phyloP scores from a whole-genome alignment of 225 moss, liverwort and hornwort genomes.

The Pseudoscleropodium purum region DNA sequence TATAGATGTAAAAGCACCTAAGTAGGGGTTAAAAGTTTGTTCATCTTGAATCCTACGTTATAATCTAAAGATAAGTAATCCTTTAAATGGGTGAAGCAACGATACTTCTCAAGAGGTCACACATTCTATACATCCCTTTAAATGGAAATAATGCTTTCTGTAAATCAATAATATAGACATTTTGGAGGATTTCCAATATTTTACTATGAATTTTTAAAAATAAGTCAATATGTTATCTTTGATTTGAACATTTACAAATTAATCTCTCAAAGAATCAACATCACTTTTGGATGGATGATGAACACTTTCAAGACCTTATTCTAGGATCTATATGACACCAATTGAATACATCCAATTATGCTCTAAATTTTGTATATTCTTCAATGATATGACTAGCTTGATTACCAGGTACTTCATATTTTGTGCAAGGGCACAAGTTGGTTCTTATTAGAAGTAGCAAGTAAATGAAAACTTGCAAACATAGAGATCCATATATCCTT shows the following conservation, averaged over 20 bases:
- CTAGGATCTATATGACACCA: not conserved
- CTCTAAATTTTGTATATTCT: not conserved
- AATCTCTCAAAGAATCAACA: too few relatives aligned
- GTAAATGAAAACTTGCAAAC: not conserved
- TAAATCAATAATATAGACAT: too few relatives aligned
- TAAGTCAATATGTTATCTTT: too few relatives aligned
- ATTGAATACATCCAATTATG: not conserved
- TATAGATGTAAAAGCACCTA: too few relatives aligned
- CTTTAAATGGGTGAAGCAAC: too few relatives aligned
- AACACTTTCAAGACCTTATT: not conserved
- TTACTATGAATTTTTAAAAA: too few relatives aligned
- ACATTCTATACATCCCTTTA: too few relatives aligned
- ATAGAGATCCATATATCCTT: not conserved
- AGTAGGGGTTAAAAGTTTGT: too few relatives aligned
- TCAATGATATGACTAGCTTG: not conserved
- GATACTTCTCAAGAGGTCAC: too few relatives aligned
- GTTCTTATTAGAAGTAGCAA: not conserved
- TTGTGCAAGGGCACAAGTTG: not conserved
- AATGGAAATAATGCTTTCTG: too few relatives aligned
- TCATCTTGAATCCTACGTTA: too few relatives aligned
- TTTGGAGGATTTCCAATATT: not conserved
- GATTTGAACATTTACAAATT: not conserved
- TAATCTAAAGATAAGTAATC: too few relatives aligned
- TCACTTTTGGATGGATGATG: not conserved
- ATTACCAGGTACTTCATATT: not conserved